Evolutionary conservation across 176 grass and related monocot species (phyloP).

Genomic region (Saccharum spontaneum): DNA sequence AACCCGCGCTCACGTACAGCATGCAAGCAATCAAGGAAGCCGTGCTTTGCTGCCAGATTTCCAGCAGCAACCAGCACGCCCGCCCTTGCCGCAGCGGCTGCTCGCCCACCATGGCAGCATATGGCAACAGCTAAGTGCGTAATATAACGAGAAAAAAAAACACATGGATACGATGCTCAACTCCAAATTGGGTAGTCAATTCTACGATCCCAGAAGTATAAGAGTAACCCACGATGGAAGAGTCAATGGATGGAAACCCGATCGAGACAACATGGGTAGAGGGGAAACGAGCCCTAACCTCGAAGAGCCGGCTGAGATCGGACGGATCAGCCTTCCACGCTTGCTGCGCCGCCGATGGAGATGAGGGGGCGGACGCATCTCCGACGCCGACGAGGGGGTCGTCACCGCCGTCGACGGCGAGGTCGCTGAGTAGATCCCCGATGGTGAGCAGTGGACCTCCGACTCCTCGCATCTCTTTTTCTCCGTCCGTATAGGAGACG

Average conservation of each 20-base stretch:
- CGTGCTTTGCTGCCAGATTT: not conserved
- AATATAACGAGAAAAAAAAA: not conserved
- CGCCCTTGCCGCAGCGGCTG: not conserved
- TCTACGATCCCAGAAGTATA: not conserved
- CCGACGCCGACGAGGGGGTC: slow-evolving; percentile 19
- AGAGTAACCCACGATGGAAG: not conserved
- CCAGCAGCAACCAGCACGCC: not conserved
- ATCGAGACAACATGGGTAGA: not conserved
- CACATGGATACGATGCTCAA: not conserved
- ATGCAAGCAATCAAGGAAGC: not conserved
- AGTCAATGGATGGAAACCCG: not conserved
- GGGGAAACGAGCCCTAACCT: slow-evolving; percentile 30
- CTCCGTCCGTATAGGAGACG: not conserved
- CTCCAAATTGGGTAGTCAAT: not conserved
- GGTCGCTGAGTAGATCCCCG: slow-evolving; percentile 73
- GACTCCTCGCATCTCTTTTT: slow-evolving; percentile 63
- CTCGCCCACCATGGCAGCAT: not conserved
- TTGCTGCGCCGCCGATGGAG: slow-evolving; percentile 17
- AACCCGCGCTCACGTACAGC: not conserved
- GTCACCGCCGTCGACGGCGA: slow-evolving; percentile 58
- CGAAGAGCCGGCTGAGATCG: slow-evolving; percentile 55
- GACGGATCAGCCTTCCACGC: slow-evolving; percentile 38
- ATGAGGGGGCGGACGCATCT: slow-evolving; percentile 2
- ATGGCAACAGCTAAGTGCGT: not conserved
- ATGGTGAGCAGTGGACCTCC: slow-evolving; percentile 82